Evolutionary conservation across 352 stramenopile genomes (phyloP), one percentile per base, ranked within the genome.

Genomic region (Phytophthora pinifolia): DNA sequence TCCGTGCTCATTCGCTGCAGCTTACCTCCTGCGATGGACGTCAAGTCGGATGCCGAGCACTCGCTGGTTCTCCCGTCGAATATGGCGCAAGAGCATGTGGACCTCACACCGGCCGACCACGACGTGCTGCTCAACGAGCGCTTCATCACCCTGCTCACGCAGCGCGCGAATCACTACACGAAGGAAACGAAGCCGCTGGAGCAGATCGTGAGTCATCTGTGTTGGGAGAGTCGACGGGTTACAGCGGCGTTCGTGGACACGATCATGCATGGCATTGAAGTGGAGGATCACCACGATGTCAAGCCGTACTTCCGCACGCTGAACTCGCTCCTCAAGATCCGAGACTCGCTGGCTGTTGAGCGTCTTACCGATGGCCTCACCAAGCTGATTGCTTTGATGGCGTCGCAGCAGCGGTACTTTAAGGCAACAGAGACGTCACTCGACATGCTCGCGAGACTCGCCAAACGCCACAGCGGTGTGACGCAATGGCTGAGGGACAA

Each of bases 231-330:
- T 59, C 73, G 67, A 1, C 70, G 61, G 3, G 65, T 88, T 9
- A 88, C 86, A 29, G 37, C 50, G 1, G 54, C 73, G 13, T 87
- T 91, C 31, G 45, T 90, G 35, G 66, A 89, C 33, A 75, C 59
- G 15, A 81, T 96, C 49, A 74, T 87, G 47, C 62, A 79, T 30
- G 84, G 80, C n/a, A 84, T 96, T 12, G 78, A 94, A 52, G 58
- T 63, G 25, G 76, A 92, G 45, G 84, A 96, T 51, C 80, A 94
- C 47, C 79, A 94, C 27, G 83, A 94, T 36, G 72, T 96, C 41
- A 96, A 96, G 41, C 66, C 84, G n/a, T 94, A 88, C 38, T 94
- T 96, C 52, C 86, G 86, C 10, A 89, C 83, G n/a, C 51, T 96
- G 6, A 90, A 88, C 32, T 76, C 83, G 46, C 48, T 96, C 9